Evolutionary conservation across 345 rosid species (phyloP).

Genomic region (Lepidium africanum): DNA sequence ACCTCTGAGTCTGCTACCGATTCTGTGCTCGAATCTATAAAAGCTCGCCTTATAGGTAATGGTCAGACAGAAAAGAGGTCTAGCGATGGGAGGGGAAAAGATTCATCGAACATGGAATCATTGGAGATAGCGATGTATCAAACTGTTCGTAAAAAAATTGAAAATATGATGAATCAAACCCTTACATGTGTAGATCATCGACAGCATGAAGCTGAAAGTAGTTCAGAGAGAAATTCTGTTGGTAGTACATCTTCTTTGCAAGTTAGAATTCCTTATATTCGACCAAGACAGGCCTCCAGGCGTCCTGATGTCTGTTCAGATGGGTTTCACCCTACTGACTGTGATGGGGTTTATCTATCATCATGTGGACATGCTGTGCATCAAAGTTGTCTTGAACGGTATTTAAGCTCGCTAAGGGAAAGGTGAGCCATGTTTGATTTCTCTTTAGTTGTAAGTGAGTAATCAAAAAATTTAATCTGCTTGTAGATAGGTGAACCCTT

Average conservation of each 20-base stretch:
- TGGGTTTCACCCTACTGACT: conserved; percentile 66
- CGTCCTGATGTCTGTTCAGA: conserved; percentile 35
- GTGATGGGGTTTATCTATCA: conserved; percentile 83
- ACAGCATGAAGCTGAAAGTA: conserved; percentile 27
- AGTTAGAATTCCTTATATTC: conserved; percentile 42
- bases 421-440: conserved; percentile 39
- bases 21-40: conserved; percentile 46
- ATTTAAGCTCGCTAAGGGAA: conserved; percentile 74
- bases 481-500: conserved; percentile 1
- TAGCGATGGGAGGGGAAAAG: conserved; percentile 35
- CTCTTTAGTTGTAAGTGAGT: not conserved
- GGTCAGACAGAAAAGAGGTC: conserved; percentile 33
- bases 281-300: conserved; percentile 48
- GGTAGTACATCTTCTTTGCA: conserved; percentile 41
- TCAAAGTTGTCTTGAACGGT: conserved; percentile 81
- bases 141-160: conserved; percentile 35
- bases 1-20: conserved; percentile 35
- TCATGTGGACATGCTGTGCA: conserved; percentile 99
- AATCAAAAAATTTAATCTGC: not conserved
- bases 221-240: conserved; percentile 20
- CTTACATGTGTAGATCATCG: conserved; percentile 19
- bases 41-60: conserved; percentile 43
- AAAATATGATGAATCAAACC: conserved; percentile 20
- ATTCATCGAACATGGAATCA: conserved; percentile 36
- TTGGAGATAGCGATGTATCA: conserved; percentile 60